Conservation (phyloP, 768 basidiomycete species). For the Auricularia auricula-judae region DNA sequence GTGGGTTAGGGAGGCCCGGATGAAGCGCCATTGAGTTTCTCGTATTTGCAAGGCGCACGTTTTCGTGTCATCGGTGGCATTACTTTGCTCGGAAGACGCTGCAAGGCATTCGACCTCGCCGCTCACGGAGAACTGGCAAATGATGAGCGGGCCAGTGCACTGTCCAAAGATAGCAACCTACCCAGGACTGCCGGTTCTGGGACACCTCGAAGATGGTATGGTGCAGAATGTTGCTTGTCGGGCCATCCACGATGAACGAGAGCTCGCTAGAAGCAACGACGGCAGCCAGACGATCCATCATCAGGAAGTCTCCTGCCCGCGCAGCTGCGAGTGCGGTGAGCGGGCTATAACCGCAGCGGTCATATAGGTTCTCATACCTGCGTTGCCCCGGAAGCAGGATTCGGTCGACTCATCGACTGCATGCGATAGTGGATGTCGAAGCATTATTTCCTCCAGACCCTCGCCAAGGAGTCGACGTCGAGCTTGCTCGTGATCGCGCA, state of each 20-base stretch:
- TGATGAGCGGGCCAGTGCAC: constrained; percentile 7
- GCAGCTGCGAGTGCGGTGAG: constrained; percentile 13
- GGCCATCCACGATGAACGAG: constrained; percentile 25
- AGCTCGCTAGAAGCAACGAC: constrained; percentile 16
- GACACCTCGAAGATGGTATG: constrained; percentile 20
- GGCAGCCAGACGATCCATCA: constrained; percentile 25
- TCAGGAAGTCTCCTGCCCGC: constrained; percentile 26
- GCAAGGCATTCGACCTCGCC: not conserved
- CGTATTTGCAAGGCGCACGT: not conserved
- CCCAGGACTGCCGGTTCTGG: constrained; percentile 21
- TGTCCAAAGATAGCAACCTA: constrained; percentile 18
- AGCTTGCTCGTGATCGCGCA: constrained; percentile 14
- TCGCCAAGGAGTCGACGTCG: constrained; percentile 21
- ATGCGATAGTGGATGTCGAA: constrained; percentile 34
- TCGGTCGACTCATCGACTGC: constrained; percentile 44
- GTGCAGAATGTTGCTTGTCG: constrained; percentile 22
- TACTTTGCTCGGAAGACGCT: not conserved
- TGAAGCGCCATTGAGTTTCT: constrained; percentile 11
- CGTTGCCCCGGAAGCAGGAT: constrained; percentile 32
- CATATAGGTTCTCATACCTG: too few relatives aligned
- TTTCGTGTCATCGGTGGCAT: not conserved
- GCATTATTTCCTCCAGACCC: constrained; percentile 25
- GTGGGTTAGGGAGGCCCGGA: constrained; percentile 18
- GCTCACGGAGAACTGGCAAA: constrained; percentile 3
- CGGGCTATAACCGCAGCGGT: constrained; percentile 32